Conservation (phyloP, 768 basidiomycete species). For the Vararia minispora region DNA sequence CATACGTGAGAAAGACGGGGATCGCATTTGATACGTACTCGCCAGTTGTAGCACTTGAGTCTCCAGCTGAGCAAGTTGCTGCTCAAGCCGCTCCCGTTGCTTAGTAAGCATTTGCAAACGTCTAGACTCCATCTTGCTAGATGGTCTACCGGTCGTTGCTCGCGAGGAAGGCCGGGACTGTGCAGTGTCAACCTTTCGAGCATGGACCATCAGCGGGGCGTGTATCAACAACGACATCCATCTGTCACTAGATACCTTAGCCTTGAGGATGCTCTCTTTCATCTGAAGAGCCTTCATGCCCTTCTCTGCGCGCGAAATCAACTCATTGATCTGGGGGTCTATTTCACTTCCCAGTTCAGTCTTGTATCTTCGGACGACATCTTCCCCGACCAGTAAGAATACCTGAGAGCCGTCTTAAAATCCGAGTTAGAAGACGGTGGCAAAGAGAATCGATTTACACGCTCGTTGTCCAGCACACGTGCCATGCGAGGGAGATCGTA, state of each 20-base stretch:
- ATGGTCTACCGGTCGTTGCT: slow-evolving; percentile 34
- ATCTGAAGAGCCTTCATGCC: slow-evolving; percentile 51
- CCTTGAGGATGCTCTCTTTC: slow-evolving; percentile 48
- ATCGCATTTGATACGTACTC: slow-evolving; percentile 5
- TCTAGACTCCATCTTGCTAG: slow-evolving; percentile 57
- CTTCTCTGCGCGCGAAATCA: slow-evolving; percentile 60
- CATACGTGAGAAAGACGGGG: neutral
- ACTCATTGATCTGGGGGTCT: slow-evolving; percentile 69
- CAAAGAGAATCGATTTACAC: slow-evolving; percentile 30
- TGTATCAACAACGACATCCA: neutral
- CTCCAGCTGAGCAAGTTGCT: slow-evolving; percentile 47
- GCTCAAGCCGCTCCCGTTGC: slow-evolving; percentile 58
- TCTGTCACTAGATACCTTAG: slow-evolving; percentile 37
- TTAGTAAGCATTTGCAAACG: slow-evolving; percentile 52
- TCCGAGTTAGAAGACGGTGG: neutral
- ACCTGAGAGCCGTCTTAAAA: slow-evolving; percentile 33
- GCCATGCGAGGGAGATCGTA: slow-evolving; percentile 62
- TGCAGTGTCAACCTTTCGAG: slow-evolving; percentile 42
- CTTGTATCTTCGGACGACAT: slow-evolving; percentile 64
- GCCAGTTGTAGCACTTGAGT: slow-evolving; percentile 53
- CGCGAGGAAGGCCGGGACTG: slow-evolving; percentile 29
- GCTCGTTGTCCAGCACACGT: slow-evolving; percentile 54
- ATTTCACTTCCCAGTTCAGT: slow-evolving; percentile 67
- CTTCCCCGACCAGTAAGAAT: slow-evolving; percentile 64
- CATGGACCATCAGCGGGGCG: neutral